A percentile compares a stretch with the other conserved stretches of the same genome.
phyloP scores from a whole-genome alignment of 805 yeast genomes.

The Grigorovia jiainica region DNA sequence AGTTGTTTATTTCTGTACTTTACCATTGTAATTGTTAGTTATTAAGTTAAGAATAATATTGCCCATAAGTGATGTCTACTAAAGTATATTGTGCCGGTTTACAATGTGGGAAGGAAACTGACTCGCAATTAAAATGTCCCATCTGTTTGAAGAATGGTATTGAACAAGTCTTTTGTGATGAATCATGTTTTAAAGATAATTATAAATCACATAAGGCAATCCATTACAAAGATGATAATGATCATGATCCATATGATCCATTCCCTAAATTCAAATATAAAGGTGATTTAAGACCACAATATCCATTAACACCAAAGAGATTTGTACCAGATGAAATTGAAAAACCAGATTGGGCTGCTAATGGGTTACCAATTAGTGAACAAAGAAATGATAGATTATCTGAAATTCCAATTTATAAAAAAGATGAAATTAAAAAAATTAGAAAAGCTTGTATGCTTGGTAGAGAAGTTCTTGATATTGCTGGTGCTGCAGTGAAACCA shows the following conservation, averaged over 20 bases:
- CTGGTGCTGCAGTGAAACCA: constrained; percentile 73
- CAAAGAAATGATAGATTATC: constrained; percentile 59
- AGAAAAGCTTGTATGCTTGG: constrained; percentile 68
- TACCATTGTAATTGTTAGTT: too few relatives aligned
- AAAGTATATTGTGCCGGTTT: constrained; percentile 56
- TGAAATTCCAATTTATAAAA: constrained; percentile 52
- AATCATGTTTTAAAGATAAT: constrained; percentile 65
- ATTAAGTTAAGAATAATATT: too few relatives aligned
- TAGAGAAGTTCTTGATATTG: constrained; percentile 82
- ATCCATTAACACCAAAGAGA: constrained; percentile 72
- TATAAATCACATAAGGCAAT: constrained; percentile 68
- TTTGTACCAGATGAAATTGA: constrained; percentile 60
- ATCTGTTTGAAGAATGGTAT: constrained; percentile 70
- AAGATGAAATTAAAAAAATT: constrained; percentile 65
- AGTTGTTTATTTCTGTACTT: too few relatives aligned
- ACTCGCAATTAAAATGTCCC: constrained; percentile 78
- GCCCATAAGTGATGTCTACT: neutral
- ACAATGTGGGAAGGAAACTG: constrained; percentile 77
- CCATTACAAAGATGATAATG: constrained; percentile 52
- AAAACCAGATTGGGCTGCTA: constrained; percentile 73
- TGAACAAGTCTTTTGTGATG: constrained; percentile 66
- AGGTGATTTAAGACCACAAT: constrained; percentile 66
- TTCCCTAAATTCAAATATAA: constrained; percentile 70
- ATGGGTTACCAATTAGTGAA: constrained; percentile 76
- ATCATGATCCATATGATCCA: constrained; percentile 59